These are phyloP conservation scores for Colletotrichum tanaceti DNA, from an alignment of 2,329 filamentous ascomycete species.

Conservation along the genomic window DNA sequence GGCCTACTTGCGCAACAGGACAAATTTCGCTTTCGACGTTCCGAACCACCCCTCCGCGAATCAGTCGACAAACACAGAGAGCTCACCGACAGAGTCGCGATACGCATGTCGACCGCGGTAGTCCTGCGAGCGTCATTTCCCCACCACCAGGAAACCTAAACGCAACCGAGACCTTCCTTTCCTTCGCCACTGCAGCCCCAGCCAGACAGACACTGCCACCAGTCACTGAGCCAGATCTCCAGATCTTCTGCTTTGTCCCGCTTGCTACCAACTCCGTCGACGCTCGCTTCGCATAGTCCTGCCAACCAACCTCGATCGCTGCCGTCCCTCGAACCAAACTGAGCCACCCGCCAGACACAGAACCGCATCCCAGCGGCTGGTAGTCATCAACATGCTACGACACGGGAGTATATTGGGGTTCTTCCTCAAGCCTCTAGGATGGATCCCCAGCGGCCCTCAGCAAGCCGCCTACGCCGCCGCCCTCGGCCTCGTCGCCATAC, in stretches of 20 bases:
- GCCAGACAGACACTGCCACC: background rate
- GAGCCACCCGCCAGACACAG: background rate
- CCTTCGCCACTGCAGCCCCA: conserved; percentile 1
- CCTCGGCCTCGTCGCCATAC: conserved; percentile 49
- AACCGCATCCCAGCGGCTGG: conserved; percentile 29
- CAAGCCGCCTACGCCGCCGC: conserved; percentile 46
- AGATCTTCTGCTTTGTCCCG: background rate
- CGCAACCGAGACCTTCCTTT: conserved; percentile 24
- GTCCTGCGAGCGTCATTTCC: conserved; percentile 30
- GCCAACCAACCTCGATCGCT: conserved; percentile 1
- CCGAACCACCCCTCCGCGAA: background rate
- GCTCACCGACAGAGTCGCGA: conserved; percentile 13
- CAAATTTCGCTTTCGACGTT: conserved; percentile 11
- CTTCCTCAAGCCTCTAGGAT: conserved; percentile 38
- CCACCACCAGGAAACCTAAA: conserved; percentile 32
- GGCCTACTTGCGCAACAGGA: conserved; percentile 18
- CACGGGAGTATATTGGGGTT: conserved; percentile 40
- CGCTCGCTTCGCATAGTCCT: conserved; percentile 28
- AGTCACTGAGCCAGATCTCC: conserved; percentile 1
- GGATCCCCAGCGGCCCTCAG: conserved; percentile 40
- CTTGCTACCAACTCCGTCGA: conserved; percentile 9
- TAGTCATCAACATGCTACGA: conserved; percentile 26
- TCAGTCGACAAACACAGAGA: background rate
- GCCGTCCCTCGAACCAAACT: background rate
- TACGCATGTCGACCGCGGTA: conserved; percentile 25